These are phyloP conservation scores for Fusarium sp. DNA, from an alignment of 2,329 filamentous ascomycete species.

Conservation along the genomic window DNA sequence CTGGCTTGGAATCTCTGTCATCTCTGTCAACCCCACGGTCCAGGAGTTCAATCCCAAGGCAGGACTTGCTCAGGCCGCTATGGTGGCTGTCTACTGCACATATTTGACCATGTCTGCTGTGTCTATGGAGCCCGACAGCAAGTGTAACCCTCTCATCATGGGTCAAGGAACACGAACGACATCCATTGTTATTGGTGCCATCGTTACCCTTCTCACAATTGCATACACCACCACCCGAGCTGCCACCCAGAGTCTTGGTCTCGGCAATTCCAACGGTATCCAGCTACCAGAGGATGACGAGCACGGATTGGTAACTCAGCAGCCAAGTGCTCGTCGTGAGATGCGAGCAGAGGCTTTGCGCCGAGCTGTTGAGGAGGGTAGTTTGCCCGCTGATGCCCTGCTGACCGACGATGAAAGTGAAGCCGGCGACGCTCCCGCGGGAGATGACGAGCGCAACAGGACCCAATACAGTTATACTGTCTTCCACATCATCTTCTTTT, in stretches of 20 bases:
- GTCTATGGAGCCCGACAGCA: slow-evolving; percentile 96
- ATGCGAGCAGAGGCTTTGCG: slow-evolving; percentile 94
- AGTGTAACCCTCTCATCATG: slow-evolving; percentile 91
- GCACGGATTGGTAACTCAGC: slow-evolving; percentile 88
- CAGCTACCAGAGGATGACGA: slow-evolving; percentile 78
- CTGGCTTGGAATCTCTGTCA: slow-evolving; percentile 80
- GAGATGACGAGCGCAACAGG: slow-evolving; percentile 87
- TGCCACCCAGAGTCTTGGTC: slow-evolving; percentile 86
- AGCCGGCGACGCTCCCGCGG: slow-evolving; percentile 69
- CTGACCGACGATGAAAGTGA: slow-evolving; percentile 79
- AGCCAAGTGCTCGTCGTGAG: slow-evolving; percentile 82
- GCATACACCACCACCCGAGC: slow-evolving; percentile 98
- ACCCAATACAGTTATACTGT: slow-evolving; percentile 97
- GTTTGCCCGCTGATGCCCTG: slow-evolving; percentile 89
- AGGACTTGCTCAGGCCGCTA: slow-evolving; percentile 95
- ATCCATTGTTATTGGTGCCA: slow-evolving; percentile 89
- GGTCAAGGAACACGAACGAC: slow-evolving; percentile 90
- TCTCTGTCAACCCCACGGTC: slow-evolving; percentile 90
- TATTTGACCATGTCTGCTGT: slow-evolving; percentile 98
- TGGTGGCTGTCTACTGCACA: slow-evolving; percentile 98
- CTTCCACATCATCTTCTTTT: slow-evolving; percentile 98
- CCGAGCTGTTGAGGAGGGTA: slow-evolving; percentile 91
- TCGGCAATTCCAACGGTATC: slow-evolving; percentile 65
- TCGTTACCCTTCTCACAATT: slow-evolving; percentile 96
- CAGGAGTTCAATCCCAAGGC: slow-evolving; percentile 94